Percentiles rank a stretch among this genome's conserved stretches.
Conservation (phyloP, 1,139 yeast genomes). For the Diutina rugosa region DNA sequence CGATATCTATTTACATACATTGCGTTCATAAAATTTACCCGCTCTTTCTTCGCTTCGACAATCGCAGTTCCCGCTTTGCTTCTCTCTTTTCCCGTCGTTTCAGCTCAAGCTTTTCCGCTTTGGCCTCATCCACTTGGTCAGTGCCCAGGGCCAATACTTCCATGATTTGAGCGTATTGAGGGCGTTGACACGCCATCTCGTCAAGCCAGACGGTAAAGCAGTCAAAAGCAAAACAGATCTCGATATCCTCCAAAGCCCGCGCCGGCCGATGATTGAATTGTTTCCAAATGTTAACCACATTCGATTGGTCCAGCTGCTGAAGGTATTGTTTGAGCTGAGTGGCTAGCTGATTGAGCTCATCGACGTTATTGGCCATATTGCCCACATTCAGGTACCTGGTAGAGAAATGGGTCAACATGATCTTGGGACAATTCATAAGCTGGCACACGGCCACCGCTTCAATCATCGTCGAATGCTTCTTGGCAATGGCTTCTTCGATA, state of each 20-base stretch:
- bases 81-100: not conserved
- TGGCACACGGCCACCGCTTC: slow-evolving; percentile 70
- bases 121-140: not conserved
- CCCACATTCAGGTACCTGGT: slow-evolving; percentile 37
- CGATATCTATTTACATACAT: not conserved
- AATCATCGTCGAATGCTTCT: slow-evolving; percentile 80
- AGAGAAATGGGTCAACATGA: slow-evolving; percentile 83
- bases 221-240: slow-evolving; percentile 1
- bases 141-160: not conserved
- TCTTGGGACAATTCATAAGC: slow-evolving; percentile 57
- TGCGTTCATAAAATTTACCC: not conserved
- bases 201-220: not conserved
- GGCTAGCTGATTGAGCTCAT: not conserved
- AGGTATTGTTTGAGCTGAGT: not conserved
- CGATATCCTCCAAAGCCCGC: not conserved
- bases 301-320: not conserved
- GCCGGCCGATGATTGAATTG: not conserved
- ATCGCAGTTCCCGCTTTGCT: not conserved
- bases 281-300: not conserved
- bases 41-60: not conserved
- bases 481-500: slow-evolving; percentile 67
- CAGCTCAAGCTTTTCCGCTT: not conserved
- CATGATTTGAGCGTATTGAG: not conserved
- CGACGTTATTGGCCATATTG: not conserved
- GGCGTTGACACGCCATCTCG: not conserved